Evolutionary conservation across 129 eudicot species (phyloP), one percentile per base, ranked within the genome.

Genomic region (Arctium minus): DNA sequence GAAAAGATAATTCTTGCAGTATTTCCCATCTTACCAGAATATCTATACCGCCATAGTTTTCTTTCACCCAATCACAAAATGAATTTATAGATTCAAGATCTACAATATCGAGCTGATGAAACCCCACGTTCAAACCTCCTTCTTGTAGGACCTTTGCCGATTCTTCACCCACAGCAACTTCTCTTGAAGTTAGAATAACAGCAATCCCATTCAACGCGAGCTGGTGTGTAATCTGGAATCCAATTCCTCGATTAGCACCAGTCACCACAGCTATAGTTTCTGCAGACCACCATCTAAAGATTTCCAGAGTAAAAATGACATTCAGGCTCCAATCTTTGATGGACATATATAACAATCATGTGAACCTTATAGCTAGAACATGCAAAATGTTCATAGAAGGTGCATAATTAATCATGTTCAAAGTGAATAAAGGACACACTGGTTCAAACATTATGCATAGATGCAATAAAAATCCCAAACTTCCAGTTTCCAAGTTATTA

Each of bases 181-280:
- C 98, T 81, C 99, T 89, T 56, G 99, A 96, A 35, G 99, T 96
- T 38, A 96, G 91, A 81, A 96, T 81, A 11, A 96, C 95, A 13
- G 94, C 91, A 83, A 96, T 11, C 50, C 98, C 99, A 22, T 96
- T 90, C 68, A 56, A 44, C 3, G 94, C 93, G 69, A 96, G 97
- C 83, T 96, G 99, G 79, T 82, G 98, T 4, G 86, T 93, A 68
- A 96, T 96, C 91, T 96, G 92, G 74, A 93, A 93, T 56, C 99
- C 99, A 68, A 96, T 96, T 71, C 99, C 99, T 85, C 98, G 88
- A 79, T 96, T 96, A 32, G 95, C 92, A 68, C 99, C 99, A 27
- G 98, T 96, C 83, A 96, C 99, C 85, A 93, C 92, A 70, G 99
- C 99, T 80, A 93, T 82, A 71, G 97, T 96, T 32, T 89, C 88